A percentile compares a stretch with the other conserved stretches of the same genome.
phyloP scores from a whole-genome alignment of 257 asterid species.

The Nicotiana otophora region DNA sequence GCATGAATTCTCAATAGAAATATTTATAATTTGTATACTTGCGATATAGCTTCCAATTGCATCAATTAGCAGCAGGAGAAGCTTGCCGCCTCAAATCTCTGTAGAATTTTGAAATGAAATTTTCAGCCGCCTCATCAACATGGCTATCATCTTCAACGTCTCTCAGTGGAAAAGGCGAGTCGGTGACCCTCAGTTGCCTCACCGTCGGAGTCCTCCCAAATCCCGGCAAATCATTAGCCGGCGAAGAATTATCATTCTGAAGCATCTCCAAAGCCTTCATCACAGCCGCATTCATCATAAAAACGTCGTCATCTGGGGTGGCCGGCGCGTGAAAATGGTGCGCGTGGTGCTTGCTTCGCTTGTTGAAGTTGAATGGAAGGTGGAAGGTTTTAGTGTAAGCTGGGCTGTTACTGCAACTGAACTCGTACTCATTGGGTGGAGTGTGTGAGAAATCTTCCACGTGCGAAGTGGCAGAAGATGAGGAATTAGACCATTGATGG shows the following conservation, averaged over 20 bases:
- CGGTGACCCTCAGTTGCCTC: conserved; percentile 69
- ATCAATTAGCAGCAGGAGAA: conserved; percentile 1
- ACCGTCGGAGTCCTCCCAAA: conserved; percentile 68
- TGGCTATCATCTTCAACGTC: conserved; percentile 32
- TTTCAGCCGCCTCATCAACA: conserved; percentile 64
- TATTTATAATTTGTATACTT: neutral
- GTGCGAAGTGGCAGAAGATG: conserved; percentile 8
- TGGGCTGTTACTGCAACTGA: conserved; percentile 80
- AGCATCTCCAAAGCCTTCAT: conserved; percentile 39
- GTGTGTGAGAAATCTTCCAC: conserved; percentile 3
- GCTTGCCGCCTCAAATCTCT: conserved; percentile 48
- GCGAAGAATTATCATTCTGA: conserved; percentile 46
- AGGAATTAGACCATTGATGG: conserved; percentile 13
- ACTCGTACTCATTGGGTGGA: conserved; percentile 48
- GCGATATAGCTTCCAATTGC: neutral
- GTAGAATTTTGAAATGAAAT: conserved; percentile 51
- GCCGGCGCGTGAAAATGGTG: conserved; percentile 20
- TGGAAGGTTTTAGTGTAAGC: conserved; percentile 27
- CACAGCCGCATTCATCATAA: conserved; percentile 22
- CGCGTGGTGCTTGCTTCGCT: conserved; percentile 33
- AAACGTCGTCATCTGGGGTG: conserved; percentile 22
- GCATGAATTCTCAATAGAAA: neutral
- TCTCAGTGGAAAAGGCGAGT: conserved; percentile 52
- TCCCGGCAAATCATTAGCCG: conserved; percentile 50
- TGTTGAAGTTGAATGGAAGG: conserved; percentile 41